Evolutionary conservation across 2,329 filamentous ascomycete species (phyloP).

Genomic region (Ophiosphaerella herpotricha): DNA sequence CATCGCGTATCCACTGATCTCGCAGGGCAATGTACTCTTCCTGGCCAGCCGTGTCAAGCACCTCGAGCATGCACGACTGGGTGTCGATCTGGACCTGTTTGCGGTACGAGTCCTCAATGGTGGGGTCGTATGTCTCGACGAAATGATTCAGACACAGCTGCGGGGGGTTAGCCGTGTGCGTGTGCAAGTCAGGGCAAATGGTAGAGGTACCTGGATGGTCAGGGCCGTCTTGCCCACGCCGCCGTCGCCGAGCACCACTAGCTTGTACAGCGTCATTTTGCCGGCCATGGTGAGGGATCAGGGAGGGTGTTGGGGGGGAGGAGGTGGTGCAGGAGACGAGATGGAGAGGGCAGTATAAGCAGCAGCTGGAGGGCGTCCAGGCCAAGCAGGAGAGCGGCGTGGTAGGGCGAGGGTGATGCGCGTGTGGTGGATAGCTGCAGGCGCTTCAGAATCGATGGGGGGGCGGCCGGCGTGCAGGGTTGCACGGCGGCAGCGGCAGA

Average conservation of each 20-base stretch:
- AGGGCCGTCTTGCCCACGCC: constrained; percentile 93
- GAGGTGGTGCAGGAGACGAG: constrained; percentile 1
- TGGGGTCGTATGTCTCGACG: constrained; percentile 82
- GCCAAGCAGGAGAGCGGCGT: constrained; percentile 7
- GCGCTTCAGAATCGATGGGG: constrained; percentile 27
- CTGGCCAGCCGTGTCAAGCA: constrained; percentile 95
- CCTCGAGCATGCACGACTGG: constrained; percentile 96
- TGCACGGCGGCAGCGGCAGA: constrained; percentile 22
- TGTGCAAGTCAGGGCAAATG: constrained; percentile 54
- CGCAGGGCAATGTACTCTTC: constrained; percentile 97
- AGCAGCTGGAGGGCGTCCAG: constrained; percentile 3
- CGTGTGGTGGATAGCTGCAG: constrained; percentile 37
- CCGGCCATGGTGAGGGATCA: constrained; percentile 69
- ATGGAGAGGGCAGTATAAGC: constrained; percentile 10
- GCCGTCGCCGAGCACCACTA: constrained; percentile 93
- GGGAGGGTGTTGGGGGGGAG: constrained; percentile 3
- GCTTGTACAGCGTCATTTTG: constrained; percentile 94
- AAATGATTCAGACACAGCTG: constrained; percentile 97
- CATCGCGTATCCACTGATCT: constrained; percentile 98
- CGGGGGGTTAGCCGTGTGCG: constrained; percentile 18
- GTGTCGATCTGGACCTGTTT: constrained; percentile 84
- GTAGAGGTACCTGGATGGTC: constrained; percentile 77
- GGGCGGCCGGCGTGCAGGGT: constrained; percentile 22
- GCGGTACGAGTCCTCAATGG: constrained; percentile 70
- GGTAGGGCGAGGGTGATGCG: constrained; percentile 24